phyloP scores from a whole-genome alignment of 768 basidiomycete species.

The Amanita rimosa region DNA sequence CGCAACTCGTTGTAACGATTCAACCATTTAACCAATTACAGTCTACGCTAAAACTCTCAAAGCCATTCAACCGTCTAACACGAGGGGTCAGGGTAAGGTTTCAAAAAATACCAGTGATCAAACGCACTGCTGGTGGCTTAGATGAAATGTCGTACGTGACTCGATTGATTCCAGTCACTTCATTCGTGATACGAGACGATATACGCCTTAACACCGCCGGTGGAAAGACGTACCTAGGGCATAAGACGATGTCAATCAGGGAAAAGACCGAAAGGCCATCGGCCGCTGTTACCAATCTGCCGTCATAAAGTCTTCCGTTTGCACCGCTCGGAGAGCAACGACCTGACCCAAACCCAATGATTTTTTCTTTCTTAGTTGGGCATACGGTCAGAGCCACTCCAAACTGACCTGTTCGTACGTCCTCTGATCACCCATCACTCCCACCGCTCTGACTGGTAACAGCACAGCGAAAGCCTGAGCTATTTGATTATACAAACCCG shows the following conservation, averaged over 20 bases:
- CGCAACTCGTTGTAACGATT: too few species aligned
- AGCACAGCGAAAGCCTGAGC: conserved; percentile 95
- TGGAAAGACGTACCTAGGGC: conserved; percentile 92
- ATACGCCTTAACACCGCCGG: conserved; percentile 80
- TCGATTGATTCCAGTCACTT: conserved; percentile 92
- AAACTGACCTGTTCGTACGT: conserved; percentile 82
- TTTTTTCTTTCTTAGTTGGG: neutral
- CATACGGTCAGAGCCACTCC: neutral
- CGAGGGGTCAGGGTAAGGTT: conserved; percentile 9
- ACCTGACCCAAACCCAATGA: conserved; percentile 36
- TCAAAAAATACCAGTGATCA: too few species aligned
- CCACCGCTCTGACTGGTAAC: conserved; percentile 90
- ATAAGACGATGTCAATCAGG: conserved; percentile 66
- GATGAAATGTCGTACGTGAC: conserved; percentile 95
- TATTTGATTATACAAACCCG: conserved; percentile 87
- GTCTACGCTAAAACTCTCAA: conserved; percentile 9
- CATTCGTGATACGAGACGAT: conserved; percentile 95
- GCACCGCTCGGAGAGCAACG: conserved; percentile 88
- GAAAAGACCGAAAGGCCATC: conserved; percentile 6
- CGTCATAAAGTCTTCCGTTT: conserved; percentile 99
- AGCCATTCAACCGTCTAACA: conserved; percentile 41
- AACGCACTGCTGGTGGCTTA: conserved; percentile 84
- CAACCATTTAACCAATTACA: neutral
- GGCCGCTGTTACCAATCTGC: conserved; percentile 74
- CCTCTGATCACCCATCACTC: conserved; percentile 93